Percentiles rank a stretch among this genome's conserved stretches.
These are phyloP conservation scores for Trichoderma reesei DNA, from an alignment of 495 filamentous ascomycete species.

Conservation along the genomic window DNA sequence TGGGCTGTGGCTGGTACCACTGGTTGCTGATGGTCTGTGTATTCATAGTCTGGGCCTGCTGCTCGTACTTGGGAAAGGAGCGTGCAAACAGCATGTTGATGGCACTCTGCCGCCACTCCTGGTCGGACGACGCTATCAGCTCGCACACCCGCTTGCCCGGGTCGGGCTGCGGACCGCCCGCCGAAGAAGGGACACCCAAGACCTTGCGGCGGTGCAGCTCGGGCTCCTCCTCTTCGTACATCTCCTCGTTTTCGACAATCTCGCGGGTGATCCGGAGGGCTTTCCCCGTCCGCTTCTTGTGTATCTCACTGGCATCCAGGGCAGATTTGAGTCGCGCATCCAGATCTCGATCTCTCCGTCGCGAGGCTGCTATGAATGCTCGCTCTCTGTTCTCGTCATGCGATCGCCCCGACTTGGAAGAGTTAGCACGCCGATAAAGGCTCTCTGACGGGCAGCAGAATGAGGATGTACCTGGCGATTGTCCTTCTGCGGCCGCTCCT, in stretches of 20 bases:
- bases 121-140: background rate
- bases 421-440: no score
- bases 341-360: slow-evolving; percentile 76
- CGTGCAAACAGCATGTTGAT: slow-evolving; percentile 13
- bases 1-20: no score
- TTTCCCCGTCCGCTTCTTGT: slow-evolving; percentile 81
- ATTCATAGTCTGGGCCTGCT: no score
- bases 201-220: slow-evolving; percentile 27
- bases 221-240: slow-evolving; percentile 96
- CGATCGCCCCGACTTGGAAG: slow-evolving; percentile 51
- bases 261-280: slow-evolving; percentile 74
- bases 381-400: slow-evolving; percentile 91
- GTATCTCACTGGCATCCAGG: slow-evolving; percentile 75
- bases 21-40: no score
- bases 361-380: slow-evolving; percentile 92
- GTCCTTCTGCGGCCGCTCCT: no score
- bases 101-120: background rate
- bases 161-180: background rate
- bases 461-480: no score
- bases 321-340: slow-evolving; percentile 89
- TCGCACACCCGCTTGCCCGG: background rate
- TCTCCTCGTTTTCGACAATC: slow-evolving; percentile 85
- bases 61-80: no score
- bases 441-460: no score
- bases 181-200: background rate